Evolutionary conservation across 148 eudicot genomes (phyloP).

Genomic region (Cornus florida): DNA sequence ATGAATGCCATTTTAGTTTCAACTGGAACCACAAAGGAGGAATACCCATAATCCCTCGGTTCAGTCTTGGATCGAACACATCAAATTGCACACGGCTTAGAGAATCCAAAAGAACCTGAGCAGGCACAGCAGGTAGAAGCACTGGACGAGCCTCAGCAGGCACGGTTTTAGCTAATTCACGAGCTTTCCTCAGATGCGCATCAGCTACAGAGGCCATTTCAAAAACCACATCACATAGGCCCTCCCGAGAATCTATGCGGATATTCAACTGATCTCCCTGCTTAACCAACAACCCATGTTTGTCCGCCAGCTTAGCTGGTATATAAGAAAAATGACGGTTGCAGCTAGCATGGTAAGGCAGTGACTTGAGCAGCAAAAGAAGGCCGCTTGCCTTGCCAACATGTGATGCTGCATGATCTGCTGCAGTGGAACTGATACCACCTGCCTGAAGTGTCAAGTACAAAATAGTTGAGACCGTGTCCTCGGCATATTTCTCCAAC

Average conservation of each 20-base stretch:
- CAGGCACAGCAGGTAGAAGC: slow-evolving; percentile 83
- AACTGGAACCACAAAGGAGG: slow-evolving; percentile 84
- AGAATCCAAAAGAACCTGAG: slow-evolving; percentile 73
- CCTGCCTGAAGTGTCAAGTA: slow-evolving; percentile 84
- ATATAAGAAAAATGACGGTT: slow-evolving; percentile 65
- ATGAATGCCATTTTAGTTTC: slow-evolving; percentile 86
- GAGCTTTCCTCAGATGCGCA: slow-evolving; percentile 79
- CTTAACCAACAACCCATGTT: slow-evolving; percentile 56
- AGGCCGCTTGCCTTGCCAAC: slow-evolving; percentile 93
- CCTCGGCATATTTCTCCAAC: slow-evolving; percentile 77
- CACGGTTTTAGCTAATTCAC: slow-evolving; percentile 59
- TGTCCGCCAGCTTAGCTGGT: slow-evolving; percentile 69
- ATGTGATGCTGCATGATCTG: slow-evolving; percentile 98
- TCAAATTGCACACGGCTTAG: slow-evolving; percentile 69
- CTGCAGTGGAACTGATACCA: slow-evolving; percentile 74
- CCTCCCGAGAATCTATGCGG: slow-evolving; percentile 59
- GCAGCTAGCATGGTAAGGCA: slow-evolving; percentile 77
- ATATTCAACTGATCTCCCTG: slow-evolving; percentile 48
- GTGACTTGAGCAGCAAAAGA: slow-evolving; percentile 68
- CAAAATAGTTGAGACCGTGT: slow-evolving; percentile 75
- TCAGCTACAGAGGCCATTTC: slow-evolving; percentile 93
- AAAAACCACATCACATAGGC: slow-evolving; percentile 65
- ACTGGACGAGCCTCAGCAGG: slow-evolving; percentile 75
- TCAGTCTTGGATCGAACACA: slow-evolving; percentile 78
- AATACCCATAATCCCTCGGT: slow-evolving; percentile 66